Evolutionary conservation across 495 filamentous ascomycete species (phyloP).

Genomic region (Penicillium riverlandense): DNA sequence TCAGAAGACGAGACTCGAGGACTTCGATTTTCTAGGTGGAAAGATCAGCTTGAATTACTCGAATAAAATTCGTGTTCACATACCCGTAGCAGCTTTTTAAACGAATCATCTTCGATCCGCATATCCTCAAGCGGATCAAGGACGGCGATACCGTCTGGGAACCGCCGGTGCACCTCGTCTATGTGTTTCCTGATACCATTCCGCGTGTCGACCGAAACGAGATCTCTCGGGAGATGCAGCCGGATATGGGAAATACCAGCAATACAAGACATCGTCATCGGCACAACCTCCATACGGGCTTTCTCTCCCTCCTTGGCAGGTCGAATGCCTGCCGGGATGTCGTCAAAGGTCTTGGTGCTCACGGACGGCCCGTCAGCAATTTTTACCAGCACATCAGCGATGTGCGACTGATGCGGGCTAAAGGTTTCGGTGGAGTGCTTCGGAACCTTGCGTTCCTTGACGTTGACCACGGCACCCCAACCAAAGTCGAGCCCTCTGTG

Average conservation of each 20-base stretch:
- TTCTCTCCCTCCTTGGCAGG: slow-evolving; percentile 60
- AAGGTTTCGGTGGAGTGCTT: slow-evolving; percentile 59
- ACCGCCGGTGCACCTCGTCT: slow-evolving; percentile 70
- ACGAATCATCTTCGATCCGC: slow-evolving; percentile 82
- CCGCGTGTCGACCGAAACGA: slow-evolving; percentile 52
- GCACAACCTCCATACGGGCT: slow-evolving; percentile 74
- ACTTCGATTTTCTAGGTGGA: slow-evolving; percentile 78
- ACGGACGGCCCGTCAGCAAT: slow-evolving; percentile 53
- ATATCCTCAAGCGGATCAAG: slow-evolving; percentile 94
- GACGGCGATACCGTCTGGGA: slow-evolving; percentile 85
- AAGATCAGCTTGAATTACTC: slow-evolving; percentile 3
- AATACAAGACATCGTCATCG: slow-evolving; percentile 76
- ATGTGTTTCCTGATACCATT: slow-evolving; percentile 60
- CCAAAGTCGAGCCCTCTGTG: slow-evolving; percentile 76
- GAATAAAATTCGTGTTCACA: slow-evolving; percentile 6
- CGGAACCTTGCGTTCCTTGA: slow-evolving; percentile 49
- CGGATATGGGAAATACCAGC: slow-evolving; percentile 69
- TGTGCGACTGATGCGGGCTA: slow-evolving; percentile 61
- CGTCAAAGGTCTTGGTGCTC: slow-evolving; percentile 50
- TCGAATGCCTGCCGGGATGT: slow-evolving; percentile 55
- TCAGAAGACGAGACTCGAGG: slow-evolving; percentile 80
- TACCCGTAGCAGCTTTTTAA: slow-evolving; percentile 83
- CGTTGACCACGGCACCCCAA: slow-evolving; percentile 82
- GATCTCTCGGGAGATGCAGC: slow-evolving; percentile 70
- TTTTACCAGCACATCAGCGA: slow-evolving; percentile 76